Percentiles rank a stretch among this genome's conserved stretches.
Evolutionary conservation across 108 stramenopile species (phyloP).

Genomic region (Epithemia pelagica): DNA sequence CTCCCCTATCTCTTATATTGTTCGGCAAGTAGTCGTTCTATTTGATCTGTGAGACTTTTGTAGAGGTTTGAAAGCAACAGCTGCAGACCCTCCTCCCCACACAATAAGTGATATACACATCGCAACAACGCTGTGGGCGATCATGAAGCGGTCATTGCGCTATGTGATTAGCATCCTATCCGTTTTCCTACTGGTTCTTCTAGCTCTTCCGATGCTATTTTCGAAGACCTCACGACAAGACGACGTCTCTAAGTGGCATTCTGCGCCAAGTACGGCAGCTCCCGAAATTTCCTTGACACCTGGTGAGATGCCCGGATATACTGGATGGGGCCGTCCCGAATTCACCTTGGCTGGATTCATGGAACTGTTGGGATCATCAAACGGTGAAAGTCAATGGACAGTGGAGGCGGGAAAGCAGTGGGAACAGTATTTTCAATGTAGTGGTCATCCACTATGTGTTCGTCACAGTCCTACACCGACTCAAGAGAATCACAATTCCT

Average conservation of each 20-base stretch:
- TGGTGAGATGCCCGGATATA: slow-evolving; percentile 74
- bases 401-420: slow-evolving; percentile 1
- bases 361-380: slow-evolving; percentile 22
- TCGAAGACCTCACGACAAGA: neutral
- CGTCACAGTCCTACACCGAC: slow-evolving; percentile 10
- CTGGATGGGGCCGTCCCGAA: slow-evolving; percentile 71
- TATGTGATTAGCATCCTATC: neutral
- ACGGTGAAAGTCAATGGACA: neutral
- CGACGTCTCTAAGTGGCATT: too few relatives aligned
- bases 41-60: too few relatives aligned
- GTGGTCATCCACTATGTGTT: slow-evolving; percentile 24
- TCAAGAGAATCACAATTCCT: too few relatives aligned
- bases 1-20: too few relatives aligned
- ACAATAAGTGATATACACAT: too few relatives aligned
- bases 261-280: too few relatives aligned
- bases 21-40: too few relatives aligned
- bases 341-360: slow-evolving; percentile 50
- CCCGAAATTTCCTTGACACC: slow-evolving; percentile 12
- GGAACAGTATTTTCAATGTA: slow-evolving; percentile 26
- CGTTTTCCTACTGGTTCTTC: neutral
- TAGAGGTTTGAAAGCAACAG: too few relatives aligned
- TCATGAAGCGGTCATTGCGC: neutral
- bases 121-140: neutral
- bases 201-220: neutral
- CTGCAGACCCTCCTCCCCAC: too few relatives aligned